These are phyloP conservation scores for Myriosclerotinia duriaeana DNA, from an alignment of 2,329 filamentous ascomycete genomes.

Conservation along the genomic window DNA sequence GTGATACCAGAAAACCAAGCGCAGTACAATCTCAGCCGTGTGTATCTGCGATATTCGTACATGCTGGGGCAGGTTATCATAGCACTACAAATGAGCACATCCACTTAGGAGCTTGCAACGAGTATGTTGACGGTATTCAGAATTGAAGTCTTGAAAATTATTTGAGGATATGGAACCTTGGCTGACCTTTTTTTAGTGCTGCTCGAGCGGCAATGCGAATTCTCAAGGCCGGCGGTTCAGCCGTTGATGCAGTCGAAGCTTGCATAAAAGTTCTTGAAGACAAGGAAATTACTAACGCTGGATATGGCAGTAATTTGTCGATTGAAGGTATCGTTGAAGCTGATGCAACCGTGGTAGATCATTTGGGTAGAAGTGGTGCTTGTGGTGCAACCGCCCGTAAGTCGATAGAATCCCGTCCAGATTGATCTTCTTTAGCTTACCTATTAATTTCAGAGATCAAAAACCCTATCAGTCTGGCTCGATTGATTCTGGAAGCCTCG, in stretches of 20 bases:
- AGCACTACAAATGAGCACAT: conserved; percentile 80
- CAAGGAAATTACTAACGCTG: conserved; percentile 92
- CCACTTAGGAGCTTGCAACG: conserved; percentile 82
- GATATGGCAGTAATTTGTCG: conserved; percentile 90
- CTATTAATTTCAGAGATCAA: conserved; percentile 66
- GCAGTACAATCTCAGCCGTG: conserved; percentile 26
- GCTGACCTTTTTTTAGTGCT: conserved; percentile 55
- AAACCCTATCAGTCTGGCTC: conserved; percentile 87
- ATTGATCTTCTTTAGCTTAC: not conserved
- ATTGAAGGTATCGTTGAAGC: conserved; percentile 91
- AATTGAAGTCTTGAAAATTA: not conserved
- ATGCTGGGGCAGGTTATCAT: conserved; percentile 93
- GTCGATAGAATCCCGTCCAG: conserved; percentile 43
- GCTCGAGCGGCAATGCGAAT: conserved; percentile 81
- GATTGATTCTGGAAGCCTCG: conserved; percentile 76
- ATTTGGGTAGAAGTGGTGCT: conserved; percentile 85
- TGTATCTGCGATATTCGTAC: conserved; percentile 82
- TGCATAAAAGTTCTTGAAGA: conserved; percentile 88
- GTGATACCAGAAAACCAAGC: conserved; percentile 30
- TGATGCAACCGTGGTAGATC: conserved; percentile 90
- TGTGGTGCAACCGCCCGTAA: conserved; percentile 87
- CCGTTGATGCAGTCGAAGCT: conserved; percentile 85
- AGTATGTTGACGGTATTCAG: conserved; percentile 58
- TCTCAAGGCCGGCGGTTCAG: conserved; percentile 73
- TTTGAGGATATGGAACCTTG: conserved; percentile 28